A percentile compares a stretch with the other conserved stretches of the same genome.
These are phyloP conservation scores for Cardamine resedifolia DNA, from an alignment of 345 rosid genomes.

Conservation along the genomic window DNA sequence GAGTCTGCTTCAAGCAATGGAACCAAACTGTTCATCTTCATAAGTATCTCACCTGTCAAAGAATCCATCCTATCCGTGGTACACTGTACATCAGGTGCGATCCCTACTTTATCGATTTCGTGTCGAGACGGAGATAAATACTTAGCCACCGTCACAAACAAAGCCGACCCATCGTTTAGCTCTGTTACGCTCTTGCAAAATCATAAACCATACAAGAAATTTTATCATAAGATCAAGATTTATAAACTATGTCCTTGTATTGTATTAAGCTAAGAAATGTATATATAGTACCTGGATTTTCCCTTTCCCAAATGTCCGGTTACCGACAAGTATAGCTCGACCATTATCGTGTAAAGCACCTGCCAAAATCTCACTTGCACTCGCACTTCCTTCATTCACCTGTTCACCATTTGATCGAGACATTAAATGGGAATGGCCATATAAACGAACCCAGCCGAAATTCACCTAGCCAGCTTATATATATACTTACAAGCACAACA, in stretches of 20 bases:
- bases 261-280: background rate
- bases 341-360: conserved; percentile 90
- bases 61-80: conserved; percentile 65
- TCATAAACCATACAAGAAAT: conserved; percentile 20
- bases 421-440: background rate
- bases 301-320: conserved; percentile 86
- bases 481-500: conserved; percentile 73
- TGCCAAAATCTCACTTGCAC: conserved; percentile 95
- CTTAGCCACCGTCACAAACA: conserved; percentile 88
- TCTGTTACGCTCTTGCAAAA: conserved; percentile 71
- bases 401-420: conserved; percentile 30
- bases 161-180: conserved; percentile 86
- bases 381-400: conserved; percentile 95
- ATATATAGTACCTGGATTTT: conserved; percentile 84
- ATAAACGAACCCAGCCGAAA: background rate
- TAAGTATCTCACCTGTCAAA: conserved; percentile 45
- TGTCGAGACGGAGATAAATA: conserved; percentile 84
- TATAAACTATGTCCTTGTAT: background rate
- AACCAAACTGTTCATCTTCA: conserved; percentile 45
- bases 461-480: conserved; percentile 5
- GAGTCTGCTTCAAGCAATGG: conserved; percentile 83
- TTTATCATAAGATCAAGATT: conserved; percentile 1
- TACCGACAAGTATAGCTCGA: conserved; percentile 88
- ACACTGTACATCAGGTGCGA: conserved; percentile 82
- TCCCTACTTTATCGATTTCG: conserved; percentile 85